phyloP scores from a whole-genome alignment of 2,329 filamentous ascomycete species.

The Talaromyces sp. region DNA sequence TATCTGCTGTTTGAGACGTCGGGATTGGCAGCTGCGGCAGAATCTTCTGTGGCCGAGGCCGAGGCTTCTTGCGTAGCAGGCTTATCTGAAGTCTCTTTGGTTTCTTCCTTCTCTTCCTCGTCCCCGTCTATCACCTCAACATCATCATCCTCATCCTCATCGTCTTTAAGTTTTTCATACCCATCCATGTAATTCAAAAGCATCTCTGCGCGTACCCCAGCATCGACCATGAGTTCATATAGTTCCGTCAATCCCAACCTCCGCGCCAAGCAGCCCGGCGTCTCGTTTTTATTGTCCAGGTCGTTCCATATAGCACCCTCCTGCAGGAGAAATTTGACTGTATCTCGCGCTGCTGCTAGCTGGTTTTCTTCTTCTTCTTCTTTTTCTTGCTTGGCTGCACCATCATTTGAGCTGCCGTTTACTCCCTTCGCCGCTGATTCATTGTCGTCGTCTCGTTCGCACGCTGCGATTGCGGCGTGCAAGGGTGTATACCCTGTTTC shows the following conservation, averaged over 20 bases:
- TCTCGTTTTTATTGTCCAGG: conserved; percentile 78
- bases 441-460: conserved; percentile 40
- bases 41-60: conserved; percentile 2
- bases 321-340: conserved; percentile 70
- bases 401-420: conserved; percentile 9
- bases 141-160: conserved; percentile 42
- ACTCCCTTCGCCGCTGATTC: conserved; percentile 13
- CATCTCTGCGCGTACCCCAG: conserved; percentile 85
- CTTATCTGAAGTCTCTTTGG: conserved; percentile 12
- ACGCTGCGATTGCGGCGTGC: conserved; percentile 82
- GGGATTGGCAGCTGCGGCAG: conserved; percentile 14
- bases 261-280: conserved; percentile 79
- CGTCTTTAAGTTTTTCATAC: conserved; percentile 63
- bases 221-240: conserved; percentile 80
- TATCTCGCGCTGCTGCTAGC: conserved; percentile 59
- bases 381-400: conserved; percentile 16
- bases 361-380: conserved; percentile 21
- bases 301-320: conserved; percentile 98
- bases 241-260: conserved; percentile 62
- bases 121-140: conserved; percentile 27
- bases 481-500: conserved; percentile 82
- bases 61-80: neutral
- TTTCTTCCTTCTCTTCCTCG: conserved; percentile 13
- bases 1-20: conserved; percentile 62
- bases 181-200: conserved; percentile 75